phyloP scores from a whole-genome alignment of 345 rosid species.

The Aquilaria yunnanensis region DNA sequence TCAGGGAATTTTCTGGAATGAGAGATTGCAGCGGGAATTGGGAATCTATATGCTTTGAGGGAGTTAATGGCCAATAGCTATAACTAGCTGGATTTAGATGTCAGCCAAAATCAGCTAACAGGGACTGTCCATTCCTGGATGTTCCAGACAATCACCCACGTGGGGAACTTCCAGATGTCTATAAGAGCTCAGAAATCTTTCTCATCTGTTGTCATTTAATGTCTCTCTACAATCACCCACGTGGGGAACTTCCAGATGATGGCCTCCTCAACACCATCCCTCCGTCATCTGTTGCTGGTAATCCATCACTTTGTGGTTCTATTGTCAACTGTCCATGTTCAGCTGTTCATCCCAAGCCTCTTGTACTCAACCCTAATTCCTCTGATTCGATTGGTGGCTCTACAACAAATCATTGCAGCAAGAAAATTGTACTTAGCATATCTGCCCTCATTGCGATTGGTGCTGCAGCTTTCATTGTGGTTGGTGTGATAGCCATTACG shows the following conservation, averaged over 20 bases:
- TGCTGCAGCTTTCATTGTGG: constrained; percentile 77
- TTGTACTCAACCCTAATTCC: constrained; percentile 94
- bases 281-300: constrained; percentile 58
- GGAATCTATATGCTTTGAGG: constrained; percentile 49
- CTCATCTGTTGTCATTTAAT: constrained; percentile 59
- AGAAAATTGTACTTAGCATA: constrained; percentile 71
- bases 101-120: constrained; percentile 58
- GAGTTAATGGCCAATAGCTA: constrained; percentile 48
- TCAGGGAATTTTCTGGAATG: constrained; percentile 64
- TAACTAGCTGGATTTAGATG: constrained; percentile 50
- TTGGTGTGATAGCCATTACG: constrained; percentile 84
- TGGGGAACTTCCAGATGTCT: no score
- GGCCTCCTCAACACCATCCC: constrained; percentile 90
- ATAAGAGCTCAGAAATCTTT: constrained; percentile 56
- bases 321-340: constrained; percentile 79
- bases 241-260: constrained; percentile 86
- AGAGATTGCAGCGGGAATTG: constrained; percentile 50
- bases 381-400: constrained; percentile 37
- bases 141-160: constrained; percentile 18
- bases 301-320: constrained; percentile 90
- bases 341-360: constrained; percentile 80
- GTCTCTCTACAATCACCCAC: constrained; percentile 68
- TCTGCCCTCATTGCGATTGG: constrained; percentile 93
- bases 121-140: constrained; percentile 64
- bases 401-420: constrained; percentile 37